Evolutionary conservation across 2,329 filamentous ascomycete species (phyloP), one percentile per base, ranked within the genome.

Genomic region (Pezicula radicicola): DNA sequence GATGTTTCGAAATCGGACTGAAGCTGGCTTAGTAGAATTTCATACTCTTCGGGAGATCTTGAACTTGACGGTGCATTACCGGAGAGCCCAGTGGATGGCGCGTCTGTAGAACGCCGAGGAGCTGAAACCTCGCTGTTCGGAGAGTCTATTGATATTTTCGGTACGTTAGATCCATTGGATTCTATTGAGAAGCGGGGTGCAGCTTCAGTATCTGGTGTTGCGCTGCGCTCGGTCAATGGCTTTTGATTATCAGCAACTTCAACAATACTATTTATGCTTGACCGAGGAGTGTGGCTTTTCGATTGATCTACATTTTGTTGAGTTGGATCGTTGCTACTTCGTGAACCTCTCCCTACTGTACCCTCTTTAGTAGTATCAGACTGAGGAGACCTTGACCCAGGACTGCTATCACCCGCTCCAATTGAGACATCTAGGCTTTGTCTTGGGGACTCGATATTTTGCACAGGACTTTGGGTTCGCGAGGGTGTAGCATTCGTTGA

Each of bases 391-490:
- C 12, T 18, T 25, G 13, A 46, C 21, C 21, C 9, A 28, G 33
- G 49, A 30, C 57, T 44, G 7, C 55, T 35, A 51, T 44, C 16
- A 55, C 50, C 44, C 56, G 52, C 9, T 54, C 46, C 30, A 39
- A 53, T 33, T 50, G 63, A 70, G 3, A 67, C 70, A 54, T 78
- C 76, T 13, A 71, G 66, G 56, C 76, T 79, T 10, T 68, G 64
- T 45, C 75, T 68, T 2, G 69, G 66, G 54, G 70, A 73, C 12
- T 71, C 71, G 15, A 64, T 64, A 50, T 70, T 73, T 45, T 74
- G 70, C 35, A 71, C 73, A 15, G 80, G 78, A 55, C 77, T 85
- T 57, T 78, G 72, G 21, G 76, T 72, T 48, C 79, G 70, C n/a
- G 79, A 80, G 7, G 63, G 63, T 5, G 76, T 70, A 19, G 76